Base-by-base conservation (phyloP, 2,329 filamentous ascomycete species). In the Xylariomycetidae sp. region DNA sequence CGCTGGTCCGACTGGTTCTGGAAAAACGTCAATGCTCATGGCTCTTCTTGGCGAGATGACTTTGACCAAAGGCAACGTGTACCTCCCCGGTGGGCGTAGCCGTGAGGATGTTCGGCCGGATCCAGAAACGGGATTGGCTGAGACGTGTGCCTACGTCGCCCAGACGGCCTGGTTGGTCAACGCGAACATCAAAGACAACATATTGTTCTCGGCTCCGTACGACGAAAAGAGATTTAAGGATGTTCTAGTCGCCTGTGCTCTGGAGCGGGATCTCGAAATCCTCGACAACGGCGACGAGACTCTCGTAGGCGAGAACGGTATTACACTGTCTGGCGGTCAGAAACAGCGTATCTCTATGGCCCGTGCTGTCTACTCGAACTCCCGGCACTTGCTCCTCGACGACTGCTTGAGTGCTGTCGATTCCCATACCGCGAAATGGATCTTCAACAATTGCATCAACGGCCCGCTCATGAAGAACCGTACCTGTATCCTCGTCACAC, bases 101-200 rank as follows among this genome's bases (percentile, higher is more conserved):
- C 82, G 92, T 46, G 87, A 95, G 54, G 87, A 95, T 39, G 73
- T 95, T 19, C 82, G 72, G 10, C 71, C 79, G 6, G 82, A 96
- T 55, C 82, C 87, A 2, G 80, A 84, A 38, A 95, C 90, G 16
- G 84, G 83, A 2, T 72, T 96, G 24, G 87, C 85, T 5, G 89
- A 98, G 54, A 94, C 85, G 39, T 81, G 95, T 39, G 92, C 92
- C 12, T 98, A 96, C 56, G 95, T 93, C 56, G 90, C 92, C 13
- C 92, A 98, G 58, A 85, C 94, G 58, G 87, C 92, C 7, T 98
- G 92, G 92, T 72, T 98, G 19, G 85, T 96, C 38, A 98, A 98
- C 51, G 90, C 84, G 27, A 93, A 84, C 14, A 93, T 98, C 60
- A 88, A 85, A 56, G 86, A 95, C 43, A 98, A 98, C 57, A 98